Evolutionary conservation across 1,284 basidiomycete genomes (phyloP), one percentile per base, ranked within the genome.

Genomic region (Ustilago shanxiensis): DNA sequence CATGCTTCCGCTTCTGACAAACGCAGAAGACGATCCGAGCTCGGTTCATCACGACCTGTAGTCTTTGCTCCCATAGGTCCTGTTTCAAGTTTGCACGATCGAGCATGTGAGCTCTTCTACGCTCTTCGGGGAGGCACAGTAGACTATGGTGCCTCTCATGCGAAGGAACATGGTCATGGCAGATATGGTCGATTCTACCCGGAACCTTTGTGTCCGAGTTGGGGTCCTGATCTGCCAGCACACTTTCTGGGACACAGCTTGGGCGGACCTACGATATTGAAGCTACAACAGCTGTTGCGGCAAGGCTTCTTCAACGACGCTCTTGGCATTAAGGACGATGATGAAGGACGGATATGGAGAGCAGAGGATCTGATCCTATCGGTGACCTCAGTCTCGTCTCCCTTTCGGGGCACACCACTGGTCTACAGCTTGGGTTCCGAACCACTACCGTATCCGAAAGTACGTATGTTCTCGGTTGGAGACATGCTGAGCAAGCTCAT

Each of bases 101-200:
- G 90, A 57, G 90, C 90, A 14, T 90, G 90, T 79, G 90, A 91
- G 73, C 82, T 90, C 14, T 90, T 88, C 81, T 90, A 89, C 77
- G 86, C 87, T 3, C 72, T 91, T 3, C 77, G 86, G 11, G 90
- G 90, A 10, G 89, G 89, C 1, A 88, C 82, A 86, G 88, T 89
- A 6, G 87, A 80, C 63, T 89, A 89, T 66, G 88, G 88, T 6
- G 85, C 79, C 29, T 75, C 84, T 20, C 89, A 89, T 73, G 73
- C 88, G 2, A 45, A 29, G 7, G 52, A 71, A 49, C 80, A 87
- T 63, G 79, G 80, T 0, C 89, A 90, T 77, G 80, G 80, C 8
- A 87, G 88, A 13, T 89, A 87, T 66, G 90, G 90, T 11, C 86
- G 89, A 50, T 85, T 79, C 13, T 86, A 88, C 72, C 45, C 31